phyloP scores from a whole-genome alignment of 169 alveolate species.

The Plasmodium gonderi region DNA sequence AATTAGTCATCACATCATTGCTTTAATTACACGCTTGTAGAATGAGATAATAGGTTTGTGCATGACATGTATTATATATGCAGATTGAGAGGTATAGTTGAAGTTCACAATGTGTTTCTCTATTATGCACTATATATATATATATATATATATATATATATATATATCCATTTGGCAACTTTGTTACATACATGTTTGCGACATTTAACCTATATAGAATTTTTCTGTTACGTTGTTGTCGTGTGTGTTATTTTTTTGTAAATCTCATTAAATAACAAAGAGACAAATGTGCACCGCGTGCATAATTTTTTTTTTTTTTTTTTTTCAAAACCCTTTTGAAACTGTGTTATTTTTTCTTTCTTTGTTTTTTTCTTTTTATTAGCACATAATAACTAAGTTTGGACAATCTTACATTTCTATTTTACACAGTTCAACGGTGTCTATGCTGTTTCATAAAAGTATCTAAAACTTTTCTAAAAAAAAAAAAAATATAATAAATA shows the following conservation, averaged over 20 bases:
- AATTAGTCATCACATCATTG: background rate
- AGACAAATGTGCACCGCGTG: conserved; percentile 20
- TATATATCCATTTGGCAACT: background rate
- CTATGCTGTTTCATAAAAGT: background rate
- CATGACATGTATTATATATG: too few relatives aligned
- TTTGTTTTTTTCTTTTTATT: background rate
- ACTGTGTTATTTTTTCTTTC: background rate
- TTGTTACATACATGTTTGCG: background rate
- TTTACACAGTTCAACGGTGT: background rate
- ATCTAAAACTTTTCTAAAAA: background rate
- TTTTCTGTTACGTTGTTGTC: background rate
- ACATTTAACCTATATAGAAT: background rate
- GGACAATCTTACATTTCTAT: background rate
- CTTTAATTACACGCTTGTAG: too few relatives aligned
- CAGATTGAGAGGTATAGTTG: background rate
- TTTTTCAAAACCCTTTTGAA: background rate
- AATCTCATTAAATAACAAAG: background rate
- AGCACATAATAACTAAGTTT: background rate
- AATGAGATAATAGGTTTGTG: too few relatives aligned
- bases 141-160: background rate
- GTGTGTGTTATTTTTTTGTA: background rate
- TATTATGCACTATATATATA: background rate
- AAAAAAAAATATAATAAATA: too few relatives aligned
- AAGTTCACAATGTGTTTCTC: background rate
- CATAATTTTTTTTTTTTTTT: conserved; percentile 4